Percentiles rank a stretch among this genome's conserved stretches.
Evolutionary conservation across 192 early-diverging fungal species (phyloP).

Genomic region (Linnemannia hyalina): DNA sequence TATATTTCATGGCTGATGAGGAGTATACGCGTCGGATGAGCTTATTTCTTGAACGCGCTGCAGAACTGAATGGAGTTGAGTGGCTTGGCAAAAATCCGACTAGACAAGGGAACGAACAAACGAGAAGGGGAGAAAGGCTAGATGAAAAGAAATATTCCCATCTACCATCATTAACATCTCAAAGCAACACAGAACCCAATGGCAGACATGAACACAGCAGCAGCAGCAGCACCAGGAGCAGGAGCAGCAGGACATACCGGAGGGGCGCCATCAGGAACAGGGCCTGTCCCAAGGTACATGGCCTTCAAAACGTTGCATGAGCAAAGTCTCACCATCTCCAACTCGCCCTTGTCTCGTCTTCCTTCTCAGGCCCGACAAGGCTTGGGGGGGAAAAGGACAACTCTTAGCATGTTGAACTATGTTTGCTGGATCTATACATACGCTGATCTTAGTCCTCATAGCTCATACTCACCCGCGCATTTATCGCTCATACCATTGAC

Average conservation of each 20-base stretch:
- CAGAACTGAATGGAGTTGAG: neutral
- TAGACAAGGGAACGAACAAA: neutral
- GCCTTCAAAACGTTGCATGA: neutral
- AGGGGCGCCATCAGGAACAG: slow-evolving; percentile 9
- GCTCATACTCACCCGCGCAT: neutral
- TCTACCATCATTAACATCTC: neutral
- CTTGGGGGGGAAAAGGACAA: too few species aligned
- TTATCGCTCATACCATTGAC: neutral
- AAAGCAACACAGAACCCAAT: neutral
- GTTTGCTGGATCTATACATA: too few species aligned
- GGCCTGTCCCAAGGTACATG: neutral
- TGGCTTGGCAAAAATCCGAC: neutral
- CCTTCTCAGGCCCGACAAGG: too few species aligned
- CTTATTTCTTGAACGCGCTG: neutral
- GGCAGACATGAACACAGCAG: slow-evolving; percentile 15
- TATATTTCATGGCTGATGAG: neutral
- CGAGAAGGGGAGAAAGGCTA: neutral
- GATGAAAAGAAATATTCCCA: neutral
- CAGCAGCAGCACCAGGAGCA: neutral
- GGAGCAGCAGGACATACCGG: neutral
- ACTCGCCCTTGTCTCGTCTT: too few species aligned
- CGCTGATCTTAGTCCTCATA: too few species aligned
- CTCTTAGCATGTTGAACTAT: too few species aligned
- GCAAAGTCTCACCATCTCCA: too few species aligned
- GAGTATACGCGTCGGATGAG: neutral